phyloP scores from a whole-genome alignment of 257 asterid genomes.

The Craterostigma plantagineum region DNA sequence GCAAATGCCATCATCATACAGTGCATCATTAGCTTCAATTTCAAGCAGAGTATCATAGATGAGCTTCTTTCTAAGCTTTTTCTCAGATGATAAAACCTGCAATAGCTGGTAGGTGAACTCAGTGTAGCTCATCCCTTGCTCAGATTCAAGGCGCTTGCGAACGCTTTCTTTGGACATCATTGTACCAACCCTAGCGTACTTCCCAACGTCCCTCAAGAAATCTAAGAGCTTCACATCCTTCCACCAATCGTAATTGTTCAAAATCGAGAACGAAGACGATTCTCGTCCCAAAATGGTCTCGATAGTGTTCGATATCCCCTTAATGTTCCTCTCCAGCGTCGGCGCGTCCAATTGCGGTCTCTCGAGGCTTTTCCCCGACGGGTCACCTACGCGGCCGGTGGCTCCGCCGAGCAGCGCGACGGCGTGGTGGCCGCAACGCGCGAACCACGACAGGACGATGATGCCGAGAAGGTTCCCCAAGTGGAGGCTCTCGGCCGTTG shows the following conservation, averaged over 20 bases:
- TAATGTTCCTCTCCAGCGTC: constrained; percentile 28
- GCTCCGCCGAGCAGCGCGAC: constrained; percentile 90
- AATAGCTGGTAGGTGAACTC: constrained; percentile 76
- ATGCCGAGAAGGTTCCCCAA: constrained; percentile 76
- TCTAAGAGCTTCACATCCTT: constrained; percentile 61
- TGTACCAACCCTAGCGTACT: constrained; percentile 53
- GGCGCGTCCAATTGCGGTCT: constrained; percentile 56
- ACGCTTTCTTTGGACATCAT: constrained; percentile 94
- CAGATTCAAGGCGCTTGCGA: constrained; percentile 56
- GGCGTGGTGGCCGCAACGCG: constrained; percentile 58
- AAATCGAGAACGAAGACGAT: constrained; percentile 15
- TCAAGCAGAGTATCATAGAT: too few relatives aligned
- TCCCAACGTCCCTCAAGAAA: constrained; percentile 56
- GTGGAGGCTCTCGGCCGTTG: constrained; percentile 86
- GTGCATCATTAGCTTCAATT: too few relatives aligned
- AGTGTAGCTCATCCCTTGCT: constrained; percentile 80
- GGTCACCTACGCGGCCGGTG: constrained; percentile 87
- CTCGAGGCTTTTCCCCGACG: constrained; percentile 72
- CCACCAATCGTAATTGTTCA: constrained; percentile 95
- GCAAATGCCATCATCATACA: too few relatives aligned
- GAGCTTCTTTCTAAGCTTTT: too few relatives aligned
- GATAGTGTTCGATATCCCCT: constrained; percentile 30
- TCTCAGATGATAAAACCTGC: constrained; percentile 11
- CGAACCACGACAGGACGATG: constrained; percentile 83
- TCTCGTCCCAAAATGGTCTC: constrained; percentile 21